phyloP scores from a whole-genome alignment of 2,329 filamentous ascomycete genomes.

The Pseudocercospora pini-densiflorae region DNA sequence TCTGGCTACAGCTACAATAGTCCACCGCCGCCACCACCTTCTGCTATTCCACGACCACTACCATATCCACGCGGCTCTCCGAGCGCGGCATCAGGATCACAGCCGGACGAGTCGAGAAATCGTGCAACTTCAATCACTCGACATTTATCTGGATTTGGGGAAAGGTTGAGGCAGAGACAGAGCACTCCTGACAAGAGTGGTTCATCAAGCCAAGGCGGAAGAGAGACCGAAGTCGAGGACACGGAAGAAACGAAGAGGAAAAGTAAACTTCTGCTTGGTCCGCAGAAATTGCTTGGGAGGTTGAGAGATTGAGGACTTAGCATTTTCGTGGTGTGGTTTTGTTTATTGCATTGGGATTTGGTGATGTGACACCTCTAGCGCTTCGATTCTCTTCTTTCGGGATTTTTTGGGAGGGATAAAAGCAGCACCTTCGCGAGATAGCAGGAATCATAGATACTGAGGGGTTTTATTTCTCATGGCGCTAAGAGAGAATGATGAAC shows the following conservation, averaged over 20 bases:
- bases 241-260: conserved; percentile 45
- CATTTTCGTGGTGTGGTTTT: neutral
- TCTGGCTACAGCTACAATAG: neutral
- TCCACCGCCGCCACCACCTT: neutral
- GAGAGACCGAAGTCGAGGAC: conserved; percentile 12
- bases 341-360: neutral
- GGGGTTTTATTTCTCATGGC: neutral
- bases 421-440: neutral
- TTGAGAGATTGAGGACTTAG: conserved; percentile 36
- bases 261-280: conserved; percentile 47
- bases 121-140: conserved; percentile 35
- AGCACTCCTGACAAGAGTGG: conserved; percentile 10
- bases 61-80: neutral
- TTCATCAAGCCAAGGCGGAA: neutral
- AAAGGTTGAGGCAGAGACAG: conserved; percentile 32
- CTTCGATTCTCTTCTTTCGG: neutral
- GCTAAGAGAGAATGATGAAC: neutral
- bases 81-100: neutral
- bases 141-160: conserved; percentile 38
- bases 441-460: neutral
- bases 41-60: neutral
- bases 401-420: neutral
- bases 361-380: neutral
- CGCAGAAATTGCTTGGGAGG: conserved; percentile 47
- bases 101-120: conserved; percentile 18